These are phyloP conservation scores for Calendula officinalis DNA, from an alignment of 129 eudicot genomes.

Conservation along the genomic window DNA sequence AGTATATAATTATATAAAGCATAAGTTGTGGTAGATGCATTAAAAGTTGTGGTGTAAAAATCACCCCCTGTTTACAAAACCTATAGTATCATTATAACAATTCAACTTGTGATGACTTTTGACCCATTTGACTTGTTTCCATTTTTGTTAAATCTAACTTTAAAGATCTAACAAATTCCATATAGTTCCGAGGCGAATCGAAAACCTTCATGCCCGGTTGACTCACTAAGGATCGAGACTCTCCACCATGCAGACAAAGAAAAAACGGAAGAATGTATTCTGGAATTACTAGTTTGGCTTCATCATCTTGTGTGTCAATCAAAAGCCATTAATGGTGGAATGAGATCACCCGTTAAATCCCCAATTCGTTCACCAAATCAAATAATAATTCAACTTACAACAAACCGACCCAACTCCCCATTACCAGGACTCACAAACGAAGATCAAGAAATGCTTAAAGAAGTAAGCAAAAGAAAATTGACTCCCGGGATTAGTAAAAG, in stretches of 20 bases:
- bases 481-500: conserved; percentile 95
- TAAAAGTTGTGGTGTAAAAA: too few relatives aligned
- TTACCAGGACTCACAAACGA: conserved; percentile 62
- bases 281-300: conserved; percentile 83
- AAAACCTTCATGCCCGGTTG: conserved; percentile 63
- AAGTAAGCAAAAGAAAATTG: conserved; percentile 73
- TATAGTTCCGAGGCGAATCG: conserved; percentile 70
- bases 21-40: too few relatives aligned
- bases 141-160: neutral
- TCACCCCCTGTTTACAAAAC: too few relatives aligned
- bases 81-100: too few relatives aligned
- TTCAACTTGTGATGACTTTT: too few relatives aligned
- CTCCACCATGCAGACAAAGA: conserved; percentile 88
- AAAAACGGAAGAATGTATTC: conserved; percentile 77
- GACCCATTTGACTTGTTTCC: too few relatives aligned
- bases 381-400: conserved; percentile 43
- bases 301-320: conserved; percentile 83
- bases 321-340: conserved; percentile 49
- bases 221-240: conserved; percentile 77
- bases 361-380: conserved; percentile 88
- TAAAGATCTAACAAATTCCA: neutral
- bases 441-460: conserved; percentile 84
- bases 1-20: too few relatives aligned
- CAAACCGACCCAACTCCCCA: conserved; percentile 47
- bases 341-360: conserved; percentile 76